Evolutionary conservation across 306 rosid species (phyloP).

Genomic region (Ormosia emarginata): DNA sequence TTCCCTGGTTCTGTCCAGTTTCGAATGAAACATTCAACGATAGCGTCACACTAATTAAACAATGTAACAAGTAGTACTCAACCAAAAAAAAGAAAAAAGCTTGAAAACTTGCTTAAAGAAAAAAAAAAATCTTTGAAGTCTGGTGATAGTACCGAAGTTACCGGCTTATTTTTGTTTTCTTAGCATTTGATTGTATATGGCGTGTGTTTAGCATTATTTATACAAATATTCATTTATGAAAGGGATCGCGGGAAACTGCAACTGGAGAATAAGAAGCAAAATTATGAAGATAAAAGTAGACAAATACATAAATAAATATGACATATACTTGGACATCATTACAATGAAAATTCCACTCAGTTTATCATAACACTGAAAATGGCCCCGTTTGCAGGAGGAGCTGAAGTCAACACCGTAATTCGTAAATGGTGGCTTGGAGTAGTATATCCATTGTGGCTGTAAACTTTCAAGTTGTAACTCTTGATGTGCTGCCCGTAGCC

Average conservation of each 20-base stretch:
- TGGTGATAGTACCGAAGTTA: too few species aligned
- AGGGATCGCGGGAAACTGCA: neutral
- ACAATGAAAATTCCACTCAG: neutral
- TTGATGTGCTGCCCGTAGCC: neutral
- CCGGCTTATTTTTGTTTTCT: too few species aligned
- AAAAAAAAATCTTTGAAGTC: too few species aligned
- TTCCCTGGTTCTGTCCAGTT: neutral
- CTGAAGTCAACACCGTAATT: neutral
- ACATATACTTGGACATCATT: too few species aligned
- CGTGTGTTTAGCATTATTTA: too few species aligned
- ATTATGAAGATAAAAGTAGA: too few species aligned
- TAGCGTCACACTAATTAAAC: neutral
- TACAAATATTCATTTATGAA: neutral
- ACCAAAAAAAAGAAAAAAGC: too few species aligned
- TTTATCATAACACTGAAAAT: neutral
- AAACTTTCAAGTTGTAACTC: neutral
- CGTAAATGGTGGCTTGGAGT: neutral
- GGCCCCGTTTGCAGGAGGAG: neutral
- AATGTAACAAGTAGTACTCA: too few species aligned
- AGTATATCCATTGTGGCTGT: neutral
- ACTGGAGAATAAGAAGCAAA: neutral
- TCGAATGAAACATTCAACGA: neutral
- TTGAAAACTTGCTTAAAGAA: too few species aligned
- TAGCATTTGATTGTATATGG: too few species aligned
- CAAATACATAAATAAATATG: too few species aligned